Base-by-base conservation (phyloP, 164 flowering plant genomes). In the Sextonia rubra region DNA sequence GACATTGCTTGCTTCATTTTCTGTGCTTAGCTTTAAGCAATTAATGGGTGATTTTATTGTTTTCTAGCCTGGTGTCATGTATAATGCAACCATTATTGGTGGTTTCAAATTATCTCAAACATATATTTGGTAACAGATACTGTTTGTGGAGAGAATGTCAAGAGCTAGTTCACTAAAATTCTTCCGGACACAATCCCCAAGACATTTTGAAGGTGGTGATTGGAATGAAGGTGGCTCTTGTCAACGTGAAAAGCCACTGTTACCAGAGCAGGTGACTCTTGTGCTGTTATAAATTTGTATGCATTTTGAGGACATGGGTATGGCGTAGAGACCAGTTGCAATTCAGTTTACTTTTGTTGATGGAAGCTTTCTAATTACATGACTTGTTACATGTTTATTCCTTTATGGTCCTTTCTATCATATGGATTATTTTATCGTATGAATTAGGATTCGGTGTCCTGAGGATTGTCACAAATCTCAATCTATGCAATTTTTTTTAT, bases 141-240 rank as follows among this genome's bases (percentile, higher is more conserved):
- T 64, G 47, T 88, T 71, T 82, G 85, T 90, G 73, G 89, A 91
- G 76, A 82, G 76, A 75, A 81, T 52, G 73, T 75, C 76, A 80
- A 74, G 73, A 22, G 81, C 86, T 12, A 79, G 77, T 72, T 72
- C 87, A 9, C 78, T 86, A 67, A 85, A 81, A 71, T 71, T 91
- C 73, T 91, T 95, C 64, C 93, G 97, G 20, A 95, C 99, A 26
- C 94, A 95, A 82, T 95, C 98, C 12, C 97, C 98, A 15, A 82
- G 98, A 71, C 99, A 95, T 85, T 95, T 95, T 83, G 98, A 93
- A 85, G 98, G 99, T 69, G 98, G 99, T 80, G 98, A 95, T 68
- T 95, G 99, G 99, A 83, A 95, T 75, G 90, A 90, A 79, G 98
- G 97, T 73, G 99, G 97, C 75, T 87, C 97, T 37, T 95, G 99